These are phyloP conservation scores for Fragaria iinumae DNA, from an alignment of 306 rosid genomes.

Conservation along the genomic window DNA sequence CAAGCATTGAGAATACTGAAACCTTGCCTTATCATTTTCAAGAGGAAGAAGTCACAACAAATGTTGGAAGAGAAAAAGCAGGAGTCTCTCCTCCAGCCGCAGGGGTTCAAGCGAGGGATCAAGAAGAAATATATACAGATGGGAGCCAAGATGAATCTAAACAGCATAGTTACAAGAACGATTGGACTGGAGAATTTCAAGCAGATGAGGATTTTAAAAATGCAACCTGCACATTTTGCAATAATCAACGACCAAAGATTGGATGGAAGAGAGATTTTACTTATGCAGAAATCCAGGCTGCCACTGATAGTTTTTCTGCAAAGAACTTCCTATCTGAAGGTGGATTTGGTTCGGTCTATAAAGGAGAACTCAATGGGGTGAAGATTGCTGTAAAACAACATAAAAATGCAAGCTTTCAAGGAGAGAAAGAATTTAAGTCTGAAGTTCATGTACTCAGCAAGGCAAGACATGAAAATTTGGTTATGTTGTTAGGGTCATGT, in stretches of 20 bases:
- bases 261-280: conserved; percentile 62
- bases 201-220: conserved; percentile 36
- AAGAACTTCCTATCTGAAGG: conserved; percentile 78
- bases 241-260: conserved; percentile 50
- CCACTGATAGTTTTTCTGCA: conserved; percentile 56
- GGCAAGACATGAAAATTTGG: conserved; percentile 83
- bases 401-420: conserved; percentile 64
- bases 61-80: conserved; percentile 31
- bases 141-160: conserved; percentile 16
- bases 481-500: conserved; percentile 77
- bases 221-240: conserved; percentile 54
- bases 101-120: conserved; percentile 21
- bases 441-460: conserved; percentile 71
- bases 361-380: conserved; percentile 53
- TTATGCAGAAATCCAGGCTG: conserved; percentile 47
- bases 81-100: conserved; percentile 27
- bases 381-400: conserved; percentile 80
- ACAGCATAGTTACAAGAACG: conserved; percentile 12
- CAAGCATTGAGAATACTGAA: conserved; percentile 13
- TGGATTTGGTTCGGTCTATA: conserved; percentile 76
- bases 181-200: conserved; percentile 22
- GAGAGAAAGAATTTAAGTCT: conserved; percentile 75
- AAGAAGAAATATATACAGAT: conserved; percentile 18
- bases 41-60: conserved; percentile 20
- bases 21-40: neutral